Evolutionary conservation across 1,284 basidiomycete genomes (phyloP).

Genomic region (Ceratobasidium sp.): DNA sequence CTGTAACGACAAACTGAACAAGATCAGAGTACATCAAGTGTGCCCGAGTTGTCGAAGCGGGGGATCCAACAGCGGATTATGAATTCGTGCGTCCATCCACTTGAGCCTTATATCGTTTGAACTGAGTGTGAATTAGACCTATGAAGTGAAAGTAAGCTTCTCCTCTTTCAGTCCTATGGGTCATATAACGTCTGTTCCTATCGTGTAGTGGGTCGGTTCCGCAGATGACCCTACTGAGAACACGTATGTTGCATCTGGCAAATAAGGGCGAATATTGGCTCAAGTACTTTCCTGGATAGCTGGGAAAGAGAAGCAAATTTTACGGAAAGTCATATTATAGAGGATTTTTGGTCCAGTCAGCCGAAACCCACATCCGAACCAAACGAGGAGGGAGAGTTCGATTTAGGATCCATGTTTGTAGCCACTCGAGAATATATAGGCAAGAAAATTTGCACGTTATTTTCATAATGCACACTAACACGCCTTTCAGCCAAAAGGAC

Average conservation of each 20-base stretch:
- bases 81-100: slow-evolving; percentile 11
- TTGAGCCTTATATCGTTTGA: not conserved
- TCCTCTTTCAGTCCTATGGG: not conserved
- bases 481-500: not conserved
- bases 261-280: not conserved
- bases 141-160: slow-evolving; percentile 37
- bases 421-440: slow-evolving; percentile 22
- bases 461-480: not conserved
- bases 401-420: slow-evolving; percentile 11
- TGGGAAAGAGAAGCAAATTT: slow-evolving; percentile 27
- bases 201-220: slow-evolving; percentile 24
- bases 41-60: slow-evolving; percentile 17
- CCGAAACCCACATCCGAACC: slow-evolving; percentile 18
- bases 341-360: slow-evolving; percentile 23
- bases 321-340: not conserved
- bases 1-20: not conserved
- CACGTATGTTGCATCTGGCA: not conserved
- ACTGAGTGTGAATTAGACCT: not conserved
- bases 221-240: slow-evolving; percentile 25
- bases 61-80: slow-evolving; percentile 15
- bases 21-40: slow-evolving; percentile 37
- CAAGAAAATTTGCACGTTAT: not conserved
- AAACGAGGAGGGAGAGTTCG: slow-evolving; percentile 24
- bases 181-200: not conserved
- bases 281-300: not conserved